Conservation (phyloP, 2,329 filamentous ascomycete genomes). For the Colletotrichum limetticola region DNA sequence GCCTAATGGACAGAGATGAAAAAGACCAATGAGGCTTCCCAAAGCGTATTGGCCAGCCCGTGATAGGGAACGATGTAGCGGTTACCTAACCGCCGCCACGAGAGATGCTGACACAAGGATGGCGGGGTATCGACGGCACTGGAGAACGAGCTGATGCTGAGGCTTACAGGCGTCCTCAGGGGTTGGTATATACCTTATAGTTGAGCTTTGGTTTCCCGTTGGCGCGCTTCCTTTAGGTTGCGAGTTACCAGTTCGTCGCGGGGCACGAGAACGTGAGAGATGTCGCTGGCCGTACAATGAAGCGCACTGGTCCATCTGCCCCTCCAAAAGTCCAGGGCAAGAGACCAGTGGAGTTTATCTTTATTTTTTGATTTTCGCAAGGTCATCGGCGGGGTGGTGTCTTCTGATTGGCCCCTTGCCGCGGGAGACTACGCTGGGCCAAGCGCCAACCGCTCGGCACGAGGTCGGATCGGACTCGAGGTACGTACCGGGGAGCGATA, state of each 20-base stretch:
- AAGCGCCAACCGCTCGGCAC: constrained; percentile 5
- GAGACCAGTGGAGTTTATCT: constrained; percentile 21
- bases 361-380: constrained; percentile 8
- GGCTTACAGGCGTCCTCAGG: background rate
- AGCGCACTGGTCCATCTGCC: constrained; percentile 19
- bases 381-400: background rate
- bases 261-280: constrained; percentile 12
- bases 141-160: background rate
- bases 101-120: background rate
- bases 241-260: constrained; percentile 17
- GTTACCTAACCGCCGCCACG: constrained; percentile 1
- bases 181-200: background rate
- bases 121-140: background rate
- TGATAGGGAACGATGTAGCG: constrained; percentile 25
- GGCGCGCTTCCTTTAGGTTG: background rate
- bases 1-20: constrained; percentile 9
- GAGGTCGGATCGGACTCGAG: constrained; percentile 1
- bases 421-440: background rate
- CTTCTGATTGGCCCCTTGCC: constrained; percentile 20
- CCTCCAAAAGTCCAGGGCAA: constrained; percentile 33
- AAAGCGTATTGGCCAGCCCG: constrained; percentile 2
- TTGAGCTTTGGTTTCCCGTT: background rate
- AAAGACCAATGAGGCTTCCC: constrained; percentile 24
- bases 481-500: constrained; percentile 5
- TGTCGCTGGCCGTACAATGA: constrained; percentile 8